These are phyloP conservation scores for Monosporascus sp. DNA, from an alignment of 2,329 filamentous ascomycete genomes.

Conservation along the genomic window DNA sequence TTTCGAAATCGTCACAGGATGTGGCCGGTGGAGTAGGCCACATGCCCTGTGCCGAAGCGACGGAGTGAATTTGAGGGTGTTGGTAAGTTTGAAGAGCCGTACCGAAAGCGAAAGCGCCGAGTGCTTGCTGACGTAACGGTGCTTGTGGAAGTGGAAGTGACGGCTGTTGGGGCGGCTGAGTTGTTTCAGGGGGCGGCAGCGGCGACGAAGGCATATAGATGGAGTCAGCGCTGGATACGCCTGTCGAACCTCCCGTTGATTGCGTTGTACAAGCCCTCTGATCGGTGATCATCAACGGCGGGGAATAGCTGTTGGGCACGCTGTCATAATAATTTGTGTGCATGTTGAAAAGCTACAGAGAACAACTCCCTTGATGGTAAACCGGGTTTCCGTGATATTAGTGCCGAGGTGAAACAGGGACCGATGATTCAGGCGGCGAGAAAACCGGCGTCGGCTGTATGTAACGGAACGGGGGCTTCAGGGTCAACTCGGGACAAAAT, in stretches of 20 bases:
- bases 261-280: slow-evolving; percentile 16
- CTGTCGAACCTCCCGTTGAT: slow-evolving; percentile 12
- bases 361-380: not conserved
- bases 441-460: not conserved
- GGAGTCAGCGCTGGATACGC: slow-evolving; percentile 7
- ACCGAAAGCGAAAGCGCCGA: not conserved
- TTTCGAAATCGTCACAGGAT: slow-evolving; percentile 33
- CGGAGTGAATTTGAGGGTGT: slow-evolving; percentile 13
- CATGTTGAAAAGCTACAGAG: slow-evolving; percentile 14
- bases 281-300: slow-evolving; percentile 6
- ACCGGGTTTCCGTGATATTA: not conserved
- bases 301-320: slow-evolving; percentile 18
- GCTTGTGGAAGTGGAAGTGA: slow-evolving; percentile 1
- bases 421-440: not conserved
- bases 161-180: slow-evolving; percentile 8
- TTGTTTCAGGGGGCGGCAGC: slow-evolving; percentile 11
- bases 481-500: not conserved
- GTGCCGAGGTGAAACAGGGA: not conserved
- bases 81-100: slow-evolving; percentile 14
- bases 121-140: not conserved
- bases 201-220: slow-evolving; percentile 14
- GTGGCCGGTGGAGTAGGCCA: slow-evolving; percentile 34
- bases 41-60: slow-evolving; percentile 16
- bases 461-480: not conserved
- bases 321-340: slow-evolving; percentile 13